Evolutionary conservation across 2,329 filamentous ascomycete genomes (phyloP).

Genomic region (Endoconidiophora polonica): DNA sequence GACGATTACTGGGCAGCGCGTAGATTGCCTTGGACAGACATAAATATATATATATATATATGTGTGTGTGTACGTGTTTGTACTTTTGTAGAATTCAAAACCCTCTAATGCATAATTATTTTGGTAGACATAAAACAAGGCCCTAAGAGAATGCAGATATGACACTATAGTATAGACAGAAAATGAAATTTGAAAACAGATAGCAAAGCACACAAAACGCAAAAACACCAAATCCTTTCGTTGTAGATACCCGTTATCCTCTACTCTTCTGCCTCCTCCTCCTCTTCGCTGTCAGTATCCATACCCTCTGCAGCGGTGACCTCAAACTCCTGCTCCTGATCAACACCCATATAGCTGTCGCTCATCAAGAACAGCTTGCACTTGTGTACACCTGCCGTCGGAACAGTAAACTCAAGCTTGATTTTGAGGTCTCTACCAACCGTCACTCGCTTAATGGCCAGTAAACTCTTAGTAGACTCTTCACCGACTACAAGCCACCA

Average conservation of each 20-base stretch:
- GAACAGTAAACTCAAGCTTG: slow-evolving; percentile 75
- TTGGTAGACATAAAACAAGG: too few species aligned
- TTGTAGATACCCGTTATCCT: slow-evolving; percentile 16
- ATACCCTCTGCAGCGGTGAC: slow-evolving; percentile 79
- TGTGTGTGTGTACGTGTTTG: too few species aligned
- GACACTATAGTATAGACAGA: too few species aligned
- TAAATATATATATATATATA: too few species aligned
- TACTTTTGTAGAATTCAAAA: background rate
- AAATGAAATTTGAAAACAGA: background rate
- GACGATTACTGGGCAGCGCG: too few species aligned
- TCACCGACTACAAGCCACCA: slow-evolving; percentile 98
- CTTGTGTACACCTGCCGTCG: slow-evolving; percentile 66
- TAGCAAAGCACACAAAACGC: background rate
- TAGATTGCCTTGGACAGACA: too few species aligned
- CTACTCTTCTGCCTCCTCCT: slow-evolving; percentile 37
- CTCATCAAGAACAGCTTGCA: slow-evolving; percentile 91
- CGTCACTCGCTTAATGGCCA: slow-evolving; percentile 90
- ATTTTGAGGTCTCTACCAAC: slow-evolving; percentile 64
- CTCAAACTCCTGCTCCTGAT: slow-evolving; percentile 82
- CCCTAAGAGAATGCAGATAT: background rate
- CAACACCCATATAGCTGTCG: slow-evolving; percentile 90
- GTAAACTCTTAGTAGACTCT: slow-evolving; percentile 68
- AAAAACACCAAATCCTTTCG: background rate
- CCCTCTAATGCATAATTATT: too few species aligned
- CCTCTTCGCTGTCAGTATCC: slow-evolving; percentile 84